Percentiles rank a stretch among this genome's conserved stretches.
Evolutionary conservation across 2,329 filamentous ascomycete species (phyloP).

Genomic region (Cladophialophora carrionii): DNA sequence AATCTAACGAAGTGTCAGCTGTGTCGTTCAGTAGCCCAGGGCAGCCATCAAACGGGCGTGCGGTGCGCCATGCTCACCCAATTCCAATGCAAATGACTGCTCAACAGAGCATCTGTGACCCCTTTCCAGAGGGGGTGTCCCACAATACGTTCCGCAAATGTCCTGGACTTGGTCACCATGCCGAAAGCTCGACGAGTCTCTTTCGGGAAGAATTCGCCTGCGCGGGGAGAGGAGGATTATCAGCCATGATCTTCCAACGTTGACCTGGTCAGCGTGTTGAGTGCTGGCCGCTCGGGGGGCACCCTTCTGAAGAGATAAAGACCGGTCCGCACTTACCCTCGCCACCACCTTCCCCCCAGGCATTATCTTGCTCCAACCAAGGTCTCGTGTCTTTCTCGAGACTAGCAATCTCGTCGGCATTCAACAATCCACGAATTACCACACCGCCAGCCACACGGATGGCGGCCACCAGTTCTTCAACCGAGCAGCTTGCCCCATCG

Average conservation of each 20-base stretch:
- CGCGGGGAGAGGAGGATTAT: background rate
- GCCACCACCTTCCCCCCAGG: constrained; percentile 27
- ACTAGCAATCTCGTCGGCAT: constrained; percentile 15
- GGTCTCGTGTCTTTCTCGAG: constrained; percentile 37
- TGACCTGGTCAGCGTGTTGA: background rate
- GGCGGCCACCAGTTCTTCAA: constrained; percentile 26
- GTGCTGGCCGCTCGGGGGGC: background rate
- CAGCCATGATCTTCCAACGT: background rate
- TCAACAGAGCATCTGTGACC: constrained; percentile 32
- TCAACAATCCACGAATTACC: constrained; percentile 32
- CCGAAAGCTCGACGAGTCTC: constrained; percentile 39
- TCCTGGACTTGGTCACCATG: constrained; percentile 36
- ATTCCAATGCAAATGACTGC: constrained; percentile 16
- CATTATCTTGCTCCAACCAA: constrained; percentile 33
- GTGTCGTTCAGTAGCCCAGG: too few species aligned
- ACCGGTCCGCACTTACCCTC: constrained; percentile 3
- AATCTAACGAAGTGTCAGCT: constrained; percentile 18
- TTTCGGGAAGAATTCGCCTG: constrained; percentile 38
- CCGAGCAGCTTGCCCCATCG: constrained; percentile 18
- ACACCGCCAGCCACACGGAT: constrained; percentile 30
- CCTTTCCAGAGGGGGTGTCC: constrained; percentile 36
- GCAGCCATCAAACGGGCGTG: too few species aligned
- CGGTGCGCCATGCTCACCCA: constrained; percentile 14
- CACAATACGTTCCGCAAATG: constrained; percentile 33
- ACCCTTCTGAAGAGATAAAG: background rate